Evolutionary conservation across 2,329 filamentous ascomycete genomes (phyloP), one percentile per base, ranked within the genome.

Genomic region (Aspergillus sp.): DNA sequence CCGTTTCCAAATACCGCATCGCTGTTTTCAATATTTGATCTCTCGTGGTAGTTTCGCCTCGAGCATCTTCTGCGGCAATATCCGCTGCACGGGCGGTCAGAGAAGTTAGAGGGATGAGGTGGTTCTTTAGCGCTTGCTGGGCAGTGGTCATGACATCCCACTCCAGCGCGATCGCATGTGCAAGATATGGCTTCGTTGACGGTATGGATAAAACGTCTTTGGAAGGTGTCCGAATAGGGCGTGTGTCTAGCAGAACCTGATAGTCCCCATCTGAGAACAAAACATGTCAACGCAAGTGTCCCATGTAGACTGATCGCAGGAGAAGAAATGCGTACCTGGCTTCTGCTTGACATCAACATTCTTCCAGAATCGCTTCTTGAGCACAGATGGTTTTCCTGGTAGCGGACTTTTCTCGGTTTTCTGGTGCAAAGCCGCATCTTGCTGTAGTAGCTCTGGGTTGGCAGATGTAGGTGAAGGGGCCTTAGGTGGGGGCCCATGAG

Each of bases 51-150:
- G 70, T 73, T 41, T 81, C 75, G 3, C 81, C 82, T 9, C 76
- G 65, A 0, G 73, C 74, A 66, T 96, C 91, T 67, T 92, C 89
- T 19, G 82, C 82, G 51, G 82, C 82, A 58, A 98, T 91, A 72
- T 98, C 94, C 30, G 94, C 77, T 0, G 92, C 94, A 49, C 95
- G 89, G 64, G 92, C 91, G 21, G 89, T 82, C 15, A 97, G 85
- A 51, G 91, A 92, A 2, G 93, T 98, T 64, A 99, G 81, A 13
- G 95, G 95, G 66, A 97, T 94, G 51, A 96, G 86, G 78, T 98
- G 92, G 61, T 91, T 87, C 74, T 89, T 91, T 41, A 93, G 85
- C 0, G 92, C 91, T 77, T 98, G 91, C 72, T 93, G 89, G 2
- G 90, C 87, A 13, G 90, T 91, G 23, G 88, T 84, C 62, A 99